Evolutionary conservation across 306 rosid species (phyloP).

Genomic region (Luffa aegyptiaca): DNA sequence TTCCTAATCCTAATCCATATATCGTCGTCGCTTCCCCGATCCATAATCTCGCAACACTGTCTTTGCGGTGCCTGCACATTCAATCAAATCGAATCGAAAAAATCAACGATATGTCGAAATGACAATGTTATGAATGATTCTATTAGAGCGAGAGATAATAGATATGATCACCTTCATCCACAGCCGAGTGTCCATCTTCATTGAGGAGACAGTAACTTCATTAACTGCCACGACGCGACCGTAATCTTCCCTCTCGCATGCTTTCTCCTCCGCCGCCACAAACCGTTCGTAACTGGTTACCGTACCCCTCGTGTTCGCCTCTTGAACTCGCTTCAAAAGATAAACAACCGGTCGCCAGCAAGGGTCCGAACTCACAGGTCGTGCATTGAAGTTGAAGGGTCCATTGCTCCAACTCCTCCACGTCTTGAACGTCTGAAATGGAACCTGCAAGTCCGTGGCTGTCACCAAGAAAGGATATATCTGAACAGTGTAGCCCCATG

Average conservation of each 20-base stretch:
- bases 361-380: conserved; percentile 54
- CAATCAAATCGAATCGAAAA: background rate
- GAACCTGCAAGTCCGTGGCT: conserved; percentile 44
- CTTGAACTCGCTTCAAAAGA: conserved; percentile 33
- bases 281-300: conserved; percentile 39
- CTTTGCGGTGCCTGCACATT: conserved; percentile 52
- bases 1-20: conserved; percentile 57
- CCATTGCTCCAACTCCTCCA: conserved; percentile 71
- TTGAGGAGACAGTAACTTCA: conserved; percentile 43
- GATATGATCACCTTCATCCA: conserved; percentile 48
- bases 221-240: conserved; percentile 19
- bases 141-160: background rate
- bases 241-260: conserved; percentile 25
- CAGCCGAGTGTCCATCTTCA: conserved; percentile 47
- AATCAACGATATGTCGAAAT: background rate
- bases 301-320: conserved; percentile 39
- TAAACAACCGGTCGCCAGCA: conserved; percentile 47
- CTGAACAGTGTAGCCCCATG: conserved; percentile 92
- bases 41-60: conserved; percentile 64
- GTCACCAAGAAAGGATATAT: conserved; percentile 41
- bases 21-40: conserved; percentile 30
- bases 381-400: conserved; percentile 79
- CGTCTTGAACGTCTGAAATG: conserved; percentile 65
- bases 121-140: background rate
- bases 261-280: conserved; percentile 8